Evolutionary conservation across 2,329 filamentous ascomycete genomes (phyloP), one percentile per base, ranked within the genome.

Genomic region (Dothiorella sarmentorum): DNA sequence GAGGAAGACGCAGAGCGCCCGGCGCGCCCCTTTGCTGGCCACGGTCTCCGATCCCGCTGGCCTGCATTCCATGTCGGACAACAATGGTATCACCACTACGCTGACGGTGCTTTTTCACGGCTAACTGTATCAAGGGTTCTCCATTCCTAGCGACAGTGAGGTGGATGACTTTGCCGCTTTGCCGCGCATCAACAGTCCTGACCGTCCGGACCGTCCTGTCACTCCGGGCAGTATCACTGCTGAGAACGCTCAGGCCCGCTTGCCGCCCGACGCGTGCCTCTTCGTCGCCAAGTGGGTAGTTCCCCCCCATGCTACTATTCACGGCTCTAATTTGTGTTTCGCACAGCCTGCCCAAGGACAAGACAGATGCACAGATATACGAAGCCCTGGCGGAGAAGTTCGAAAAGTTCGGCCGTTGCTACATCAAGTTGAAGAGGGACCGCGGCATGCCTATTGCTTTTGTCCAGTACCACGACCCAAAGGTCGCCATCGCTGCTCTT

Each of bases 271-370:
- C 2, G 38, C 38, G 3, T 59, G 57, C 57, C 26, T 59, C 9
- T 59, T 59, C 29, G 57, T 59, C 2, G 57, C 57, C n/a, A 59
- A 43, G 56, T 59, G n/a, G 37, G 56, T 27, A n/a, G n/a, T 42
- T 18, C 5, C 15, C 13, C 4, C 7, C 9, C 13, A 1, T 26
- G n/a, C 2, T n/a, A 17, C n/a, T 53, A 6, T 26, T 2, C 10
- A 2, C 15, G 10, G 15, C 10, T 13, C 42, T 57, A 22, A 57
- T 20, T 9, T 7, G n/a, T n/a, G n/a, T 22, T 58, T n/a, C 17
- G 7, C n/a, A 13, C 29, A 59, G 56, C n/a, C 57, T 59, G 7
- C 47, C 27, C 3, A 53, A 24, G 11, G 35, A 24, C 24, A 35
- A 33, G 29, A 11, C 47, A 7, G 49, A 59, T 20, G 31, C n/a